Conservation (phyloP, 2,329 filamentous ascomycete genomes). For the Nothopassalora personata region DNA sequence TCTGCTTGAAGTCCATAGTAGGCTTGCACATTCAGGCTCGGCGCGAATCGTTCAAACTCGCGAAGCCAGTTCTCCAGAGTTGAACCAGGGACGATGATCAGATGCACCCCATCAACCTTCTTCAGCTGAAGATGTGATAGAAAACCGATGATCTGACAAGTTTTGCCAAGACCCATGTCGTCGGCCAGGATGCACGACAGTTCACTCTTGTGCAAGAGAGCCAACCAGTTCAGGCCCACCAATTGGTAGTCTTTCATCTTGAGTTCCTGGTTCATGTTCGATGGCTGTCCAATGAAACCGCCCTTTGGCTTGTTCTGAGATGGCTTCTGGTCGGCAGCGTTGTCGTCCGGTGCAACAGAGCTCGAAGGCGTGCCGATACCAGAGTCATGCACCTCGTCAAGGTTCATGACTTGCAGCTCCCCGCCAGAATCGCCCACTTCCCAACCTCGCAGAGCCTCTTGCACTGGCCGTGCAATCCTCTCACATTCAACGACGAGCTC, state of each 20-base stretch:
- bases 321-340: conserved; percentile 16
- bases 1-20: conserved; percentile 68
- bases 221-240: conserved; percentile 91
- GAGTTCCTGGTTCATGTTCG: conserved; percentile 69
- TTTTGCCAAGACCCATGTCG: conserved; percentile 94
- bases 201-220: conserved; percentile 70
- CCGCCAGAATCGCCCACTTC: conserved; percentile 58
- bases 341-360: conserved; percentile 28
- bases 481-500: conserved; percentile 73
- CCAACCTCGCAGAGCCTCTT: conserved; percentile 61
- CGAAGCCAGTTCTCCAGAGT: conserved; percentile 93
- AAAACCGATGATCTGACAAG: conserved; percentile 91
- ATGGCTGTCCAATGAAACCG: conserved; percentile 59
- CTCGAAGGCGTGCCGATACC: conserved; percentile 60
- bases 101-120: conserved; percentile 62
- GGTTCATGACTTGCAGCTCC: conserved; percentile 55
- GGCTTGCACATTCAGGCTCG: conserved; percentile 63
- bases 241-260: conserved; percentile 89
- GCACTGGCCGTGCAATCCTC: conserved; percentile 61
- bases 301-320: conserved; percentile 43
- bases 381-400: conserved; percentile 55
- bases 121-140: conserved; percentile 75
- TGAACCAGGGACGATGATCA: conserved; percentile 87
- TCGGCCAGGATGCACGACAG: conserved; percentile 90
- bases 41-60: conserved; percentile 85